A percentile compares a stretch with the other conserved stretches of the same genome.
These are phyloP conservation scores for Chalara sp. DNA, from an alignment of 2,329 filamentous ascomycete species.

Conservation along the genomic window DNA sequence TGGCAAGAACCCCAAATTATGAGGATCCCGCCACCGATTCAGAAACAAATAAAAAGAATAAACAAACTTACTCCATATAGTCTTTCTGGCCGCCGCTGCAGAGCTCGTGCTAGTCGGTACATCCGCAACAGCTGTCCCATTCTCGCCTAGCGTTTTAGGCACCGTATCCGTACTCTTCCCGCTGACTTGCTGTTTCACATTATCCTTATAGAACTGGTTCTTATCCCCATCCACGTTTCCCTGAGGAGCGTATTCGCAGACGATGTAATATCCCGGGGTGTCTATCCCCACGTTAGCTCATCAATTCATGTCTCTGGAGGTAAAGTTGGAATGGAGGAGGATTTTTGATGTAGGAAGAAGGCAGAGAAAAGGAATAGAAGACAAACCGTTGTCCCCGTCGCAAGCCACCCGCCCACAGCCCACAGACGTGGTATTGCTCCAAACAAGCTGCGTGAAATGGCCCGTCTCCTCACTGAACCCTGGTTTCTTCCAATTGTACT, in stretches of 20 bases:
- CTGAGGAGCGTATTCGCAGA: constrained; percentile 63
- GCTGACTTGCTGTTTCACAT: constrained; percentile 16
- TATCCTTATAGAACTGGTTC: constrained; percentile 36
- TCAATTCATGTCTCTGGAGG: background rate
- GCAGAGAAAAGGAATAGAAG: background rate
- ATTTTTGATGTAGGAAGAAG: background rate
- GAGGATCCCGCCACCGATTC: too few species aligned
- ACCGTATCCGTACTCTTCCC: constrained; percentile 20
- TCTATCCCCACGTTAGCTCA: background rate
- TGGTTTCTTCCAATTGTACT: constrained; percentile 52
- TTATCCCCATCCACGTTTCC: constrained; percentile 56
- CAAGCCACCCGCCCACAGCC: constrained; percentile 44
- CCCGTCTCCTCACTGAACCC: constrained; percentile 55
- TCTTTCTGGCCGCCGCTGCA: too few species aligned
- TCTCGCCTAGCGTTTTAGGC: constrained; percentile 4
- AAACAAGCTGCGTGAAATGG: constrained; percentile 69
- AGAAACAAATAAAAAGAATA: too few species aligned
- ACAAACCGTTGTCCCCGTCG: constrained; percentile 29
- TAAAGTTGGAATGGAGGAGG: background rate
- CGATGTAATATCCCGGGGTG: constrained; percentile 53
- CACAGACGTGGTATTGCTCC: constrained; percentile 54
- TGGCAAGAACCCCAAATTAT: too few species aligned
- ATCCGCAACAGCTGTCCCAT: constrained; percentile 1
- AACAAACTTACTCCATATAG: too few species aligned
- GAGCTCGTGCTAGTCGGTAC: too few species aligned